Percentiles rank a stretch among this genome's conserved stretches.
phyloP scores from a whole-genome alignment of 1,284 basidiomycete species.

The Cystobasidium pallidum region DNA sequence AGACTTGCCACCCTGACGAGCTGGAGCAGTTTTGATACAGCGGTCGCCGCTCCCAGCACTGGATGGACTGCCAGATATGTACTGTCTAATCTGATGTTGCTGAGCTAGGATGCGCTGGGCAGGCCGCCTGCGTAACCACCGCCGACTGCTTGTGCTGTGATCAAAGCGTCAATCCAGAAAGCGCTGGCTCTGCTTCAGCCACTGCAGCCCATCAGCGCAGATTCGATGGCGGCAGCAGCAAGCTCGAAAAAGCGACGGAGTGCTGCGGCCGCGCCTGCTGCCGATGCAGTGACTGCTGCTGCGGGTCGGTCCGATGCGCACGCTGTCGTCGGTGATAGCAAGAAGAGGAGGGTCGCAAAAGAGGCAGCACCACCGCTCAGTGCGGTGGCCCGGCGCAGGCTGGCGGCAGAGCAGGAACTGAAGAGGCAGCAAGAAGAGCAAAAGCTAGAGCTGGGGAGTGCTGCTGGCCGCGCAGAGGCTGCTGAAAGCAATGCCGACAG shows the following conservation, averaged over 20 bases:
- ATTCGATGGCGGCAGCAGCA: background rate
- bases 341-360: slow-evolving; percentile 21
- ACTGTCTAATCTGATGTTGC: too few relatives aligned
- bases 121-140: too few relatives aligned
- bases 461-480: background rate
- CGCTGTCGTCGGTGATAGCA: background rate
- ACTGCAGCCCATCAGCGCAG: background rate
- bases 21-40: too few relatives aligned
- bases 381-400: slow-evolving; percentile 39
- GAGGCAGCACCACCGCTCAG: slow-evolving; percentile 11
- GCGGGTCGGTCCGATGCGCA: background rate
- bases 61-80: too few relatives aligned
- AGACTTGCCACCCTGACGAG: background rate
- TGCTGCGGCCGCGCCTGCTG: slow-evolving; percentile 6
- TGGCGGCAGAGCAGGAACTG: slow-evolving; percentile 23
- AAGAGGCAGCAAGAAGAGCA: background rate
- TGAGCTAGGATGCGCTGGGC: too few relatives aligned
- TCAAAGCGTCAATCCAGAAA: background rate
- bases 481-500: background rate
- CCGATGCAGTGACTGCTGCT: background rate
- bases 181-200: background rate
- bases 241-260: slow-evolving; percentile 1
- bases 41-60: too few relatives aligned
- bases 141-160: background rate
- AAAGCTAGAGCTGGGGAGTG: slow-evolving; percentile 2